A percentile compares a stretch with the other conserved stretches of the same genome.
phyloP scores from a whole-genome alignment of 164 flowering plant species.

The Warburgia ugandensis region DNA sequence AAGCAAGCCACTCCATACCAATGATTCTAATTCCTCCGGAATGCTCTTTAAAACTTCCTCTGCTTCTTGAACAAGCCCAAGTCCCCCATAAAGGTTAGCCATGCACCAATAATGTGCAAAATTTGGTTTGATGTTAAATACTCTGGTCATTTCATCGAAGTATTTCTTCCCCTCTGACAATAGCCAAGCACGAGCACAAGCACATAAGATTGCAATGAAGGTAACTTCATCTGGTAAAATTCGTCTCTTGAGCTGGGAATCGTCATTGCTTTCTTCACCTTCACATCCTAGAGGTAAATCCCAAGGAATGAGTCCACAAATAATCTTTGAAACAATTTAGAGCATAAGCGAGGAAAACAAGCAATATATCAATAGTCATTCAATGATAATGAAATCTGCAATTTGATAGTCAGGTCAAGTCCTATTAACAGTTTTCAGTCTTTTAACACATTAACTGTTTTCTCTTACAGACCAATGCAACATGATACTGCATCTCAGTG shows the following conservation, averaged over 20 bases:
- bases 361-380: too few species aligned
- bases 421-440: too few species aligned
- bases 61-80: constrained; percentile 48
- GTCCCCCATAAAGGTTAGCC: constrained; percentile 54
- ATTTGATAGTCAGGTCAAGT: too few species aligned
- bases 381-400: too few species aligned
- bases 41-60: constrained; percentile 36
- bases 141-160: constrained; percentile 39
- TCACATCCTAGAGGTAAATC: not conserved
- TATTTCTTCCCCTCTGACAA: constrained; percentile 39
- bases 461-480: too few species aligned
- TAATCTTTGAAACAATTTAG: too few species aligned
- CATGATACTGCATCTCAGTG: too few species aligned
- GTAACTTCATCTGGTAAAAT: constrained; percentile 58
- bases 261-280: not conserved
- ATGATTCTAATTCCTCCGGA: constrained; percentile 29
- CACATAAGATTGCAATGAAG: constrained; percentile 57
- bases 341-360: too few species aligned
- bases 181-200: constrained; percentile 52
- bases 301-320: too few species aligned
- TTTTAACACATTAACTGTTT: too few species aligned
- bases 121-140: constrained; percentile 43
- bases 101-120: constrained; percentile 85
- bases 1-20: constrained; percentile 46
- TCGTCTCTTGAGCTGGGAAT: not conserved